A percentile compares a stretch with the other conserved stretches of the same genome.
Conservation (phyloP, 2,329 filamentous ascomycete genomes). For the Pseudonectria foliicola region DNA sequence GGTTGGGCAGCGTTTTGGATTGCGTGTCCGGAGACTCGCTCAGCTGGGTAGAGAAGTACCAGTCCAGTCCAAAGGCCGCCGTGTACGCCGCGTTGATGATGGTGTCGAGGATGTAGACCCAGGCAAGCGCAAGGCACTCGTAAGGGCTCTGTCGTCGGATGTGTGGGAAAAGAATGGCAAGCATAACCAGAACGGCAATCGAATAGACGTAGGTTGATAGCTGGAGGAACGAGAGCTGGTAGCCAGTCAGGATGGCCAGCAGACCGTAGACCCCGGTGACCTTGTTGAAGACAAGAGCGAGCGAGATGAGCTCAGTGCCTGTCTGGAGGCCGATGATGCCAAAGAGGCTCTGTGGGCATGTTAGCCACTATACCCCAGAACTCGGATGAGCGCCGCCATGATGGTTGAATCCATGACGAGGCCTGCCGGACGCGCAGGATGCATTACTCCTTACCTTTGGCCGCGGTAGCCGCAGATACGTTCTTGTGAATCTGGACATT, state of each 20-base stretch:
- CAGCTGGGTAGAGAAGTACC: slow-evolving; percentile 66
- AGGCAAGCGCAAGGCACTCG: slow-evolving; percentile 73
- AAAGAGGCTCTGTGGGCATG: slow-evolving; percentile 61
- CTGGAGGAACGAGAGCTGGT: slow-evolving; percentile 73
- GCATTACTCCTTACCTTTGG: slow-evolving; percentile 29
- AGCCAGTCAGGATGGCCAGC: slow-evolving; percentile 81
- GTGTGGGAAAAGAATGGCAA: slow-evolving; percentile 67
- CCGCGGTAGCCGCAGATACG: slow-evolving; percentile 32
- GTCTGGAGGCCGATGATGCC: slow-evolving; percentile 81
- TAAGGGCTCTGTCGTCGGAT: slow-evolving; percentile 73
- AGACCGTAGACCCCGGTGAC: slow-evolving; percentile 85
- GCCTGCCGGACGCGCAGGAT: slow-evolving; percentile 1
- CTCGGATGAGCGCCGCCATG: neutral
- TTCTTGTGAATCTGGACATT: slow-evolving; percentile 31
- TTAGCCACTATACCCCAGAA: slow-evolving; percentile 7
- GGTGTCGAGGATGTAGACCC: slow-evolving; percentile 78
- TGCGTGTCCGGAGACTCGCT: slow-evolving; percentile 28
- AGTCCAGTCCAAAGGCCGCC: slow-evolving; percentile 70
- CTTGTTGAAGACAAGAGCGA: slow-evolving; percentile 85
- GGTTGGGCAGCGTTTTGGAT: slow-evolving; percentile 16
- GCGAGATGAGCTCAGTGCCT: slow-evolving; percentile 75
- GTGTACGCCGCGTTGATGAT: slow-evolving; percentile 78
- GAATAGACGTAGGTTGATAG: slow-evolving; percentile 91
- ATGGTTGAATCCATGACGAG: slow-evolving; percentile 2
- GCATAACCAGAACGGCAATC: slow-evolving; percentile 59